These are phyloP conservation scores for Paraleonurus japonicus DNA, from an alignment of 257 asterid species.

Conservation along the genomic window DNA sequence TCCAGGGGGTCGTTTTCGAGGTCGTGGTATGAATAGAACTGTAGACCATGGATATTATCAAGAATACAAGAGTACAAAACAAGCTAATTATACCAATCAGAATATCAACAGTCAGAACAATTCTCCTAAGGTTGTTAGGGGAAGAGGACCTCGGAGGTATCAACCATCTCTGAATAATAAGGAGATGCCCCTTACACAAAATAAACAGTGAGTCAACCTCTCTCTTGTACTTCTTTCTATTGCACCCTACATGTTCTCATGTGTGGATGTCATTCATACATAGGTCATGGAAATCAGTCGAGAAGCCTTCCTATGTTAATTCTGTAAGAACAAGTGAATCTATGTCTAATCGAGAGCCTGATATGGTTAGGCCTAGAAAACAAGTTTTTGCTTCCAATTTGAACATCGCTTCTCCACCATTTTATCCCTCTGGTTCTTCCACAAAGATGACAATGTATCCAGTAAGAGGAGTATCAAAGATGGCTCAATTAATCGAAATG, in stretches of 20 bases:
- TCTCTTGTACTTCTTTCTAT: slow-evolving; percentile 6
- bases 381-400: slow-evolving; percentile 63
- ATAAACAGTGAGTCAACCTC: slow-evolving; percentile 60
- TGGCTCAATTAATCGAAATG: slow-evolving; percentile 36
- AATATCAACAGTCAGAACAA: slow-evolving; percentile 43
- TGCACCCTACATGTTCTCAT: not conserved
- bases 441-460: slow-evolving; percentile 38
- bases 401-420: slow-evolving; percentile 88
- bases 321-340: slow-evolving; percentile 44
- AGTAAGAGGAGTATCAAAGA: slow-evolving; percentile 50
- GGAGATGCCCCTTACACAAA: slow-evolving; percentile 44
- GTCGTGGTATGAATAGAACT: slow-evolving; percentile 64
- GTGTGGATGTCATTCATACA: slow-evolving; percentile 11
- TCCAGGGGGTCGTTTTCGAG: slow-evolving; percentile 64
- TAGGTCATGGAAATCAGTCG: slow-evolving; percentile 57
- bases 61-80: slow-evolving; percentile 45
- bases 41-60: slow-evolving; percentile 48
- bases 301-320: slow-evolving; percentile 39
- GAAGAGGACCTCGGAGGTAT: slow-evolving; percentile 86
- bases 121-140: slow-evolving; percentile 60
- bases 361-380: slow-evolving; percentile 39
- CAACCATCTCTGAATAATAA: slow-evolving; percentile 49
- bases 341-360: slow-evolving; percentile 41
- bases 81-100: slow-evolving; percentile 33
- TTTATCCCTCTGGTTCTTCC: slow-evolving; percentile 83